These are phyloP conservation scores for Quercus rubra DNA, from an alignment of 306 rosid species.

Conservation along the genomic window DNA sequence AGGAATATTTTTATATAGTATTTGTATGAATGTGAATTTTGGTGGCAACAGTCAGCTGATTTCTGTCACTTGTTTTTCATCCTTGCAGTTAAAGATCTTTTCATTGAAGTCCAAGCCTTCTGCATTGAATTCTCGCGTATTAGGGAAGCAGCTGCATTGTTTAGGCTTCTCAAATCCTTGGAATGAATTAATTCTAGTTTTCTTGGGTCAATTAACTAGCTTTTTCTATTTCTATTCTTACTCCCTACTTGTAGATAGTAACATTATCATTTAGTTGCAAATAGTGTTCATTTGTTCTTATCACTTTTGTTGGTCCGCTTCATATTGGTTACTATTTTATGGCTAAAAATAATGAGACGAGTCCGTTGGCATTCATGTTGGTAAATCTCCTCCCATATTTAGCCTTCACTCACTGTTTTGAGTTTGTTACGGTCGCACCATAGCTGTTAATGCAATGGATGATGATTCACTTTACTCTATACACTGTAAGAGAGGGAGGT, in stretches of 20 bases:
- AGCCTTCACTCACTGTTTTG: too few species aligned
- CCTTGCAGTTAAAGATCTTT: constrained; percentile 81
- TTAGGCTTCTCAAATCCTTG: constrained; percentile 87
- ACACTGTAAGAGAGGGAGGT: too few species aligned
- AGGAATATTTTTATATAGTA: neutral
- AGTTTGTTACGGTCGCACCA: too few species aligned
- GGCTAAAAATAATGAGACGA: neutral
- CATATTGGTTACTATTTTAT: neutral
- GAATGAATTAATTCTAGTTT: constrained; percentile 39
- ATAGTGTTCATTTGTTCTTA: neutral
- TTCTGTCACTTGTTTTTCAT: constrained; percentile 12
- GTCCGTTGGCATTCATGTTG: neutral
- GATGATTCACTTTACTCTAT: too few species aligned
- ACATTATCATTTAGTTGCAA: neutral
- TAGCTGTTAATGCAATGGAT: too few species aligned
- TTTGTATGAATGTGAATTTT: neutral
- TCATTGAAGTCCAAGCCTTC: constrained; percentile 92
- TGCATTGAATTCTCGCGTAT: constrained; percentile 92
- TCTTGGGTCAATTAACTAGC: neutral
- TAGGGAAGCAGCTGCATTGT: constrained; percentile 86
- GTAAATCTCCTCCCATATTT: neutral
- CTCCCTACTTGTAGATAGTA: neutral
- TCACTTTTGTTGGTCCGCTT: neutral
- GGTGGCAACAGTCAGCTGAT: constrained; percentile 8
- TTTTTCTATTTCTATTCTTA: neutral